A percentile compares a stretch with the other conserved stretches of the same genome.
These are phyloP conservation scores for Fusarium metavorans DNA, from an alignment of 2,329 filamentous ascomycete genomes.

Conservation along the genomic window DNA sequence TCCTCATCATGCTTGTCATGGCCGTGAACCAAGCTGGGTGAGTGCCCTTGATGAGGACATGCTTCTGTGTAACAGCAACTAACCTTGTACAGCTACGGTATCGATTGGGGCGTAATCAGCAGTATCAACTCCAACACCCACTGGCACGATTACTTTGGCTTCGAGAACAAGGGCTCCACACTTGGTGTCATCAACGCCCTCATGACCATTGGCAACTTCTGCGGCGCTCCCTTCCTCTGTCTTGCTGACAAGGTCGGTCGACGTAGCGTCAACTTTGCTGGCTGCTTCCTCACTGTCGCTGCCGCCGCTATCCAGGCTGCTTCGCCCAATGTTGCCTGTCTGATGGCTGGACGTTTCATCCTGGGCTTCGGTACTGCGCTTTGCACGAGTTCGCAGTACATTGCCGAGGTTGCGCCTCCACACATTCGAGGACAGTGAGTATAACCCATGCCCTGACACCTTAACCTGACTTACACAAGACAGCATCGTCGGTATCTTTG, in stretches of 20 bases:
- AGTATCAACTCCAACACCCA: constrained; percentile 38
- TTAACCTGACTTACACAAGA: not conserved
- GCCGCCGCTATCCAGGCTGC: constrained; percentile 38
- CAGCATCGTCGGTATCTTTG: constrained; percentile 38
- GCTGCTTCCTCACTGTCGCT: constrained; percentile 33
- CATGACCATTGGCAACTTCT: constrained; percentile 41
- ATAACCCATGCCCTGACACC: rapidly evolving
- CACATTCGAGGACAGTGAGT: constrained; percentile 36
- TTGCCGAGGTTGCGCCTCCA: constrained; percentile 37
- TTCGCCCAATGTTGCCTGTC: constrained; percentile 30
- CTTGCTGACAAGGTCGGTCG: constrained; percentile 38
- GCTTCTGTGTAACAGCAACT: not conserved
- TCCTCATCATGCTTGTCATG: constrained; percentile 33
- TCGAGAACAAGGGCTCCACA: constrained; percentile 28
- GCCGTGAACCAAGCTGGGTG: constrained; percentile 27
- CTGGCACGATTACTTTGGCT: constrained; percentile 42
- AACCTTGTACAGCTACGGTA: constrained; percentile 27
- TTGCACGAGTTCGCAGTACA: constrained; percentile 41
- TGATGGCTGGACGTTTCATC: constrained; percentile 38
- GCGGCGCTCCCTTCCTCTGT: constrained; percentile 37
- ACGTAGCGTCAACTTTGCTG: constrained; percentile 37
- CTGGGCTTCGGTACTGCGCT: constrained; percentile 40
- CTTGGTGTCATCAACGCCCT: constrained; percentile 40
- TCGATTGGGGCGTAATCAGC: constrained; percentile 42
- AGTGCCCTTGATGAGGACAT: not conserved